Conservation (phyloP, 2,329 filamentous ascomycete species). For the Hymenoscyphus occultus region DNA sequence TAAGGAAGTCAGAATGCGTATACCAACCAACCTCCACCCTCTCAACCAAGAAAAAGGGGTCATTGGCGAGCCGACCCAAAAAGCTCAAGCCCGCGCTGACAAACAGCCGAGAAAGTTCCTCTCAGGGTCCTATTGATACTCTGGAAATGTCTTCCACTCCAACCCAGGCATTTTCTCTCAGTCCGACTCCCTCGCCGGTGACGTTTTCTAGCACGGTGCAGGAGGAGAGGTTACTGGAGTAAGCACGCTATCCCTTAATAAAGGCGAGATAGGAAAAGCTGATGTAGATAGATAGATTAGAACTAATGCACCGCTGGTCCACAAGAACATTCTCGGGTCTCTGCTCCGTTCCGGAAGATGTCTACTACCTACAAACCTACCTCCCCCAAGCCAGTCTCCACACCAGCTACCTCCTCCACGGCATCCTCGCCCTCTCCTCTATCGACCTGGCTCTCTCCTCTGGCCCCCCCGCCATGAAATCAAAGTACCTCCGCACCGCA, state of each 20-base stretch:
- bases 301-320: slow-evolving; percentile 15
- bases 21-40: background rate
- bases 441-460: background rate
- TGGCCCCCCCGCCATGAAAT: background rate
- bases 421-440: slow-evolving; percentile 3
- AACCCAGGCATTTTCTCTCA: background rate
- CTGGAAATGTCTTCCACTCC: background rate
- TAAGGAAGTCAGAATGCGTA: background rate
- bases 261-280: background rate
- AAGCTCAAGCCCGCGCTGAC: background rate
- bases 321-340: slow-evolving; percentile 9
- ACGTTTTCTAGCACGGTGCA: background rate
- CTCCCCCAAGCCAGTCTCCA: slow-evolving; percentile 4
- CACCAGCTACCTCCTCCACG: slow-evolving; percentile 9
- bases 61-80: background rate
- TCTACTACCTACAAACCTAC: slow-evolving; percentile 6
- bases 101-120: background rate
- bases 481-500: slow-evolving; percentile 7
- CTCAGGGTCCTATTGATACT: background rate
- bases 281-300: slow-evolving; percentile 3
- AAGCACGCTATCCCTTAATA: background rate
- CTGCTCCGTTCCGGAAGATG: slow-evolving; percentile 9
- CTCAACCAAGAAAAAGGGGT: background rate
- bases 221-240: background rate
- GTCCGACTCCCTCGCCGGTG: background rate